Base-by-base conservation (phyloP, 495 filamentous ascomycete genomes). In the Xylaria venustula region DNA sequence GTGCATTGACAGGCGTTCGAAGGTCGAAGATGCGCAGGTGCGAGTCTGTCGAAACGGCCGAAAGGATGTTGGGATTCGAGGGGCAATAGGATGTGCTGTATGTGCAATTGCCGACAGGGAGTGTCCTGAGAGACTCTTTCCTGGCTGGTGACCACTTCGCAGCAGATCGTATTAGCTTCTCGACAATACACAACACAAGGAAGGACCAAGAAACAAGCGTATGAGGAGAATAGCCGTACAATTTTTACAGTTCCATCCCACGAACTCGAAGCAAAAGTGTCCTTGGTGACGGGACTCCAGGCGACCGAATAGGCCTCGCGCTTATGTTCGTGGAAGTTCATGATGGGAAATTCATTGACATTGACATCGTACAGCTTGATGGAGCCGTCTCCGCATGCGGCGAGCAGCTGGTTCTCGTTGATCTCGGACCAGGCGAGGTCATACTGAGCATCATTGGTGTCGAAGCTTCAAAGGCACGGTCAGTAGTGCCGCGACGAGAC, bases 191-290 rank as follows among this genome's bases (percentile, higher is more conserved):
- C 30, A 11, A 11, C 52, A 17, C 32, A 48, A 28, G 44, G 36
- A 32, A 19, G 19, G 36, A 30, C 19, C n/a, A 41, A 58, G 15
- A 22, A 52, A 5, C 5, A 34, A 34, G 11, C 30, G 32, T 5
- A 28, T 17, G 25, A 57, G 36, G 46, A 57, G 22, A 22, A 19
- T 26, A n/a, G 19, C 71, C 78, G 32, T 76, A 86, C 85, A 60
- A 98, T 81, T 73, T 96, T 96, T 37, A 98, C 82, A 7, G 89
- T 93, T 50, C 93, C 93, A 70, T 98, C 94, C 94, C 94, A 98
- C 23, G 89, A 93, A 54, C 83, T 88, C 15, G 90, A 93, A 56
- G 90, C 85, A 69, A 98, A 98, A 5, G 85, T 87, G 64, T 92
- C 88, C 70, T 98, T 98, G n/a, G 88, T 82, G 28, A 94, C 81